A percentile compares a stretch with the other conserved stretches of the same genome.
Evolutionary conservation across 257 asterid species (phyloP).

Genomic region (Rhazya stricta): DNA sequence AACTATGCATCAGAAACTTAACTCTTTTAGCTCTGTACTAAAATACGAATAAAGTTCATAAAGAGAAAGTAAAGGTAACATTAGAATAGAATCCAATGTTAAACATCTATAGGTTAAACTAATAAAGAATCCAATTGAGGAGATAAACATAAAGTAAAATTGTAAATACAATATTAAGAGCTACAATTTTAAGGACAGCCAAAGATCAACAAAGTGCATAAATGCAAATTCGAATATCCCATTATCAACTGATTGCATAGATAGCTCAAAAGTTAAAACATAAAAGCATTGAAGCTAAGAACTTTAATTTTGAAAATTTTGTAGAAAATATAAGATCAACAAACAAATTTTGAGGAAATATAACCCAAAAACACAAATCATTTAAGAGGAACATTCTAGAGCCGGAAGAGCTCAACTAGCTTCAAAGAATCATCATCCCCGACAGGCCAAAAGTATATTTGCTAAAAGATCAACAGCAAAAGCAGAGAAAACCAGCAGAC

Average conservation of each 20-base stretch:
- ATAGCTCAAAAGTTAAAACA: neutral
- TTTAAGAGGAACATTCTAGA: slow-evolving; percentile 7
- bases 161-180: neutral
- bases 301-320: neutral
- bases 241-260: neutral
- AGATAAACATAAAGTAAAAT: neutral
- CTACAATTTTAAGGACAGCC: neutral
- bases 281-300: neutral
- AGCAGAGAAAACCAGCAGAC: slow-evolving; percentile 10
- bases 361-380: neutral
- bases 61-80: neutral
- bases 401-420: slow-evolving; percentile 3
- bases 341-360: neutral
- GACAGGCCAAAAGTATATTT: slow-evolving; percentile 6
- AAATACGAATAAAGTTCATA: neutral
- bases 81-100: slow-evolving; percentile 1
- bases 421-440: slow-evolving; percentile 14
- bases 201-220: neutral
- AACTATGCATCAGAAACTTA: neutral
- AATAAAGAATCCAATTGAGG: neutral
- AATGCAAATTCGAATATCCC: neutral
- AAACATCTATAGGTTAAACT: neutral
- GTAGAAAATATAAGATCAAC: neutral
- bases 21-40: neutral
- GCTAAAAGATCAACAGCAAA: slow-evolving; percentile 13